Percentiles rank a stretch among this genome's conserved stretches.
Conservation (phyloP, 768 basidiomycete species). For the Mycena chlorophos region DNA sequence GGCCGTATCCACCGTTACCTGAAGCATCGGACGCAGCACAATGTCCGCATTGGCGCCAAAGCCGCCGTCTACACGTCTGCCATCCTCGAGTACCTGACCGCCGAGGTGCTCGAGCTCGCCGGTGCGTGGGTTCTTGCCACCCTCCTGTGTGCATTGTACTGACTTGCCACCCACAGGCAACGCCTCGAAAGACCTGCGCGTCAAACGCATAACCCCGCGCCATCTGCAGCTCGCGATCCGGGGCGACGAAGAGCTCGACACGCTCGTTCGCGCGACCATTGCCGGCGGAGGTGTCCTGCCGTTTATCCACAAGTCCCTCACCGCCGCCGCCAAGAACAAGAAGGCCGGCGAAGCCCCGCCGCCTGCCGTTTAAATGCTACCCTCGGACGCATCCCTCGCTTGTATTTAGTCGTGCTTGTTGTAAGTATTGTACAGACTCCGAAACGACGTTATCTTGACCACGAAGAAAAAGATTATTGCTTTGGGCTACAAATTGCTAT, state of each 20-base stretch:
- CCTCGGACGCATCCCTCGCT: too few species aligned
- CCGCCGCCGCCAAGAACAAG: conserved; percentile 48
- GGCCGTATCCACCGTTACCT: conserved; percentile 97
- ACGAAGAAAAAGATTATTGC: too few species aligned
- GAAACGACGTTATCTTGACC: too few species aligned
- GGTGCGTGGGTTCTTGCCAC: conserved; percentile 50
- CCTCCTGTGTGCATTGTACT: not conserved
- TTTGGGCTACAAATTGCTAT: too few species aligned
- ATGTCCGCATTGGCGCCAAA: conserved; percentile 95
- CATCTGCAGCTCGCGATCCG: conserved; percentile 95
- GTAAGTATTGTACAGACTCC: too few species aligned
- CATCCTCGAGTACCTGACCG: conserved; percentile 93
- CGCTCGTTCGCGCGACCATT: conserved; percentile 90
- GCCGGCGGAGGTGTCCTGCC: conserved; percentile 87
- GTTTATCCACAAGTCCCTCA: conserved; percentile 86
- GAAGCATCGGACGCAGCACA: conserved; percentile 86
- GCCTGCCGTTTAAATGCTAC: too few species aligned
- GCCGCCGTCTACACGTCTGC: conserved; percentile 97
- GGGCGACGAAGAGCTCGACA: conserved; percentile 97
- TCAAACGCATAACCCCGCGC: conserved; percentile 95
- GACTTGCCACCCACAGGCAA: conserved; percentile 61
- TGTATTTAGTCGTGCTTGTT: too few species aligned
- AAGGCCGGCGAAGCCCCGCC: conserved; percentile 48
- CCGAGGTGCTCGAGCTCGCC: conserved; percentile 93
- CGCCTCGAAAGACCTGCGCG: conserved; percentile 94